A percentile compares a stretch with the other conserved stretches of the same genome.
phyloP scores from a whole-genome alignment of 1,139 yeast genomes.

The Yamadazyma aaseri region DNA sequence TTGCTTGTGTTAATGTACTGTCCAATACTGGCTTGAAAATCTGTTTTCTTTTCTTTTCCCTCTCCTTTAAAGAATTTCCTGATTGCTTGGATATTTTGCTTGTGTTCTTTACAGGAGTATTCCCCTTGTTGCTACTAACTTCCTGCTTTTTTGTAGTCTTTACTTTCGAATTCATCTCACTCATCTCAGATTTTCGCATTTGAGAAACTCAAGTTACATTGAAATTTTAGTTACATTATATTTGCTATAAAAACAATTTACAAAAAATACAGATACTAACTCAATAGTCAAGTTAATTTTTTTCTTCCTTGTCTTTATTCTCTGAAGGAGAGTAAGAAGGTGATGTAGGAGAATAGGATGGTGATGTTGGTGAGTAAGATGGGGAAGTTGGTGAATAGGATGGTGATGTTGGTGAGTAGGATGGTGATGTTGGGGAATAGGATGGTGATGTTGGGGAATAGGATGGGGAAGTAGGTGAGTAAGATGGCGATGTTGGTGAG shows the following conservation, averaged over 20 bases:
- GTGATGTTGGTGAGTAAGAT: conserved; percentile 70
- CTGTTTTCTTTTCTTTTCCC: conserved; percentile 46
- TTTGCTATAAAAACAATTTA: conserved; percentile 7
- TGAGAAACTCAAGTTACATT: neutral
- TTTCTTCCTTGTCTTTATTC: conserved; percentile 11
- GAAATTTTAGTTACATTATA: conserved; percentile 1
- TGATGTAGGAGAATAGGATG: conserved; percentile 69
- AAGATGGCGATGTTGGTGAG: conserved; percentile 62
- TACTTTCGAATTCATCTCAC: neutral
- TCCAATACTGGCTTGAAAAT: conserved; percentile 62
- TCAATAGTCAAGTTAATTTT: conserved; percentile 1
- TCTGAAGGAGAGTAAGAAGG: conserved; percentile 55
- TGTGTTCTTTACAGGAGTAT: neutral
- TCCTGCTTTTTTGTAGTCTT: neutral
- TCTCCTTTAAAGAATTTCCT: conserved; percentile 36
- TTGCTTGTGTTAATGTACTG: conserved; percentile 54
- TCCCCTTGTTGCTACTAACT: conserved; percentile 2
- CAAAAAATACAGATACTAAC: conserved; percentile 2
- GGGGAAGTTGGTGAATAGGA: conserved; percentile 64
- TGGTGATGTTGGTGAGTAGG: conserved; percentile 54
- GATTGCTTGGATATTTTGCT: conserved; percentile 7
- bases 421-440: conserved; percentile 50
- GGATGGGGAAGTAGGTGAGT: conserved; percentile 65
- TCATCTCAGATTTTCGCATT: neutral
- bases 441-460: conserved; percentile 64